Percentiles rank a stretch among this genome's conserved stretches.
phyloP scores from a whole-genome alignment of 169 alveolate species.

The Cryptosporidium sp. region DNA sequence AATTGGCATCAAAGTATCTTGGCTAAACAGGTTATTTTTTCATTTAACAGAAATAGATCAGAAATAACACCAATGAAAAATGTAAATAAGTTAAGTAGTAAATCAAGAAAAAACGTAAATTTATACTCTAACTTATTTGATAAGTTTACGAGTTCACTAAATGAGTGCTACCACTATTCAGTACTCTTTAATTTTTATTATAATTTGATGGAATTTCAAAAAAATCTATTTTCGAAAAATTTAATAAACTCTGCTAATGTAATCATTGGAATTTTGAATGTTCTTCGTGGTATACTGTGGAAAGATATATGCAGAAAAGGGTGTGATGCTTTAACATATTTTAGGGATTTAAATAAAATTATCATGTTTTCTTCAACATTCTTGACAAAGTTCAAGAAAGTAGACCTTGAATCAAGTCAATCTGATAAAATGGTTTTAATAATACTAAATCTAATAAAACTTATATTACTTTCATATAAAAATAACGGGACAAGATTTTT shows the following conservation, averaged over 20 bases:
- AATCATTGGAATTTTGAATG: conserved; percentile 17
- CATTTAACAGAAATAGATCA: conserved; percentile 28
- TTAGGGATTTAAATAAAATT: conserved; percentile 12
- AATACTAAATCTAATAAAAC: conserved; percentile 32
- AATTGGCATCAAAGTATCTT: conserved; percentile 66
- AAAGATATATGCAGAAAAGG: conserved; percentile 11
- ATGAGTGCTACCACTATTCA: conserved; percentile 15
- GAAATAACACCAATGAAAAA: not conserved
- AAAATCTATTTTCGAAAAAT: not conserved
- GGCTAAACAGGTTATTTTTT: conserved; percentile 32
- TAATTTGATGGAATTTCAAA: conserved; percentile 16
- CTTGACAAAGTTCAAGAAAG: not conserved
- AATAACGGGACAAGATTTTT: not conserved
- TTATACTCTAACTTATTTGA: conserved; percentile 19
- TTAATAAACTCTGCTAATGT: conserved; percentile 9
- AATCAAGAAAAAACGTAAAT: not conserved
- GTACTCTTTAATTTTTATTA: conserved; percentile 25
- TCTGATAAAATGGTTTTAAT: conserved; percentile 18
- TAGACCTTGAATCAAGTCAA: conserved; percentile 28
- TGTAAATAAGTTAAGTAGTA: not conserved
- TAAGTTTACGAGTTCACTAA: conserved; percentile 9
- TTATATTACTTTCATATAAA: conserved; percentile 24
- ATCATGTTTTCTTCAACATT: conserved; percentile 14
- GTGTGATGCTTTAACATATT: not conserved
- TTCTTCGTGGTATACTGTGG: conserved; percentile 12